A percentile compares a stretch with the other conserved stretches of the same genome.
phyloP scores from a whole-genome alignment of 768 basidiomycete species.

The Austroboletus festivus region DNA sequence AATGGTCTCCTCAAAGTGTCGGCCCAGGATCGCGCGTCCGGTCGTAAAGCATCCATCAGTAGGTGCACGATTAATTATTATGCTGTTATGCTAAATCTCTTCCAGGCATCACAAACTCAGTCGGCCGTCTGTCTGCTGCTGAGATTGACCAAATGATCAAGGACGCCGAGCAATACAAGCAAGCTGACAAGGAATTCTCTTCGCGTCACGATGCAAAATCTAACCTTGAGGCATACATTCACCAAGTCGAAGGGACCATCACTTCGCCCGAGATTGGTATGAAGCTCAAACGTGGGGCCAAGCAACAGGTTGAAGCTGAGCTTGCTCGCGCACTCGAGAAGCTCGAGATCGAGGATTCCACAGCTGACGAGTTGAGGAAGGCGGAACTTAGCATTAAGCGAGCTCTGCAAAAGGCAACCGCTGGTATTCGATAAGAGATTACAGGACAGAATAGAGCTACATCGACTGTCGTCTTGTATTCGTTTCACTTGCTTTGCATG shows the following conservation, averaged over 20 bases:
- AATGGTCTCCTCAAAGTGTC: conserved; percentile 99
- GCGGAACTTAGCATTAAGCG: conserved; percentile 94
- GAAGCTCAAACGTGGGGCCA: conserved; percentile 98
- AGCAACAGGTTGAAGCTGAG: conserved; percentile 92
- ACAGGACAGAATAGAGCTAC: conserved; percentile 12
- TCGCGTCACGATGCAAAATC: conserved; percentile 97
- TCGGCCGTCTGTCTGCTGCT: conserved; percentile 93
- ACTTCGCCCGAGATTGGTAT: conserved; percentile 94
- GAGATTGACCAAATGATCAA: conserved; percentile 99
- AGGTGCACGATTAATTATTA: conserved; percentile 30
- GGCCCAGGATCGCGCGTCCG: conserved; percentile 96
- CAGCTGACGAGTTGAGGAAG: conserved; percentile 93
- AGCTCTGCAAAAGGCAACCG: conserved; percentile 95
- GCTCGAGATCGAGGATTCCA: conserved; percentile 94
- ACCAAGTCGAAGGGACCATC: conserved; percentile 95
- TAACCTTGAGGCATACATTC: conserved; percentile 96
- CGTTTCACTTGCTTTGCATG: conserved; percentile 8
- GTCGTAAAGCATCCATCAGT: conserved; percentile 98
- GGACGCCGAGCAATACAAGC: conserved; percentile 95
- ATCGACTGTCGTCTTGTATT: conserved; percentile 13
- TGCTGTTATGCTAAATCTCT: conserved; percentile 6
- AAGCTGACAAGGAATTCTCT: conserved; percentile 96
- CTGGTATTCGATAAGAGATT: conserved; percentile 69
- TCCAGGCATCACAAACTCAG: conserved; percentile 94
- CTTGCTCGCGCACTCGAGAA: conserved; percentile 98